These are phyloP conservation scores for Puccinia triticina DNA, from an alignment of 1,284 basidiomycete species.

Conservation along the genomic window DNA sequence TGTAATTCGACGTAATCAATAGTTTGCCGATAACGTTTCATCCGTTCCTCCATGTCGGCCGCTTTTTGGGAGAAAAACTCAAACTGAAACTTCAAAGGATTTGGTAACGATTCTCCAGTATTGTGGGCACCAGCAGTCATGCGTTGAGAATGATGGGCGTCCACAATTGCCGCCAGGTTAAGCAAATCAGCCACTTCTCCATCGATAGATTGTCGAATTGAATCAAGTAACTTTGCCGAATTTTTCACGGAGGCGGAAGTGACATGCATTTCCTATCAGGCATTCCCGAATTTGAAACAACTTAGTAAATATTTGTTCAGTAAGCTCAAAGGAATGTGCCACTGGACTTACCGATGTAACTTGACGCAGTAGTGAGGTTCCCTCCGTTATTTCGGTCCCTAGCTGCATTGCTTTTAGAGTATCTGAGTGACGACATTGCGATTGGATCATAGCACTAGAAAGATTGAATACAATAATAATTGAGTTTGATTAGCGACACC, in stretches of 20 bases:
- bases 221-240: conserved; percentile 18
- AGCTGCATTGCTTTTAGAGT: conserved; percentile 34
- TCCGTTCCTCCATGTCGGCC: conserved; percentile 23
- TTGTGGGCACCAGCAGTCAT: conserved; percentile 11
- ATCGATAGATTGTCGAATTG: conserved; percentile 30
- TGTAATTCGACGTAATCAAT: conserved; percentile 46
- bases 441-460: conserved; percentile 47
- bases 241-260: conserved; percentile 26
- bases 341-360: conserved; percentile 27
- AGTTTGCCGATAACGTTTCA: conserved; percentile 42
- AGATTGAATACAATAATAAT: neutral
- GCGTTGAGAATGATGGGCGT: conserved; percentile 21
- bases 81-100: conserved; percentile 29
- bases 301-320: neutral
- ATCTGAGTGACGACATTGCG: conserved; percentile 40
- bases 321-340: neutral
- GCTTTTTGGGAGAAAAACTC: conserved; percentile 35
- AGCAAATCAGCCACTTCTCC: conserved; percentile 32
- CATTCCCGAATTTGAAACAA: neutral
- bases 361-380: conserved; percentile 31
- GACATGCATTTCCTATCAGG: conserved; percentile 29
- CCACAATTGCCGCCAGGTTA: conserved; percentile 24
- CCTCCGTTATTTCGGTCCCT: conserved; percentile 41
- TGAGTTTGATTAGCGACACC: neutral
- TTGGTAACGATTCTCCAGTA: neutral